A percentile compares a stretch with the other conserved stretches of the same genome.
phyloP scores from a whole-genome alignment of 257 asterid species.

The Euphrasia confusa region DNA sequence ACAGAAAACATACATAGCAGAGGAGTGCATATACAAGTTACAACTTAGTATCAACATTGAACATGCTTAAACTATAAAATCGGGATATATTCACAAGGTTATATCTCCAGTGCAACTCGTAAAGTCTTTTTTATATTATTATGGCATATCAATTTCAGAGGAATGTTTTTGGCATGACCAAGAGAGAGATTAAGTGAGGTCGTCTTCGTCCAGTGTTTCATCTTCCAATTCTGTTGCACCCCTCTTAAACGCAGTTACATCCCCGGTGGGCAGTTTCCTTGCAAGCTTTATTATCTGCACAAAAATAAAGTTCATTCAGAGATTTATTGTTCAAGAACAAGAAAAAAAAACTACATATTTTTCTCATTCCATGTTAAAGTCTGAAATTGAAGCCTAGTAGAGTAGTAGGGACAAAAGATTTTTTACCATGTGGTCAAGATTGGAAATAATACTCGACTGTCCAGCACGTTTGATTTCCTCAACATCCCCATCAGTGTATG shows the following conservation, averaged over 20 bases:
- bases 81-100: constrained; percentile 22
- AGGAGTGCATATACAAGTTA: background rate
- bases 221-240: constrained; percentile 41
- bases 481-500: constrained; percentile 77
- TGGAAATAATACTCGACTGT: constrained; percentile 69
- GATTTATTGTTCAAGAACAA: background rate
- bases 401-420: constrained; percentile 22
- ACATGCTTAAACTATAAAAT: background rate
- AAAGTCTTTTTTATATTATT: background rate
- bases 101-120: constrained; percentile 10
- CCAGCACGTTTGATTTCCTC: constrained; percentile 89
- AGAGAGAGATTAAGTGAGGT: constrained; percentile 53
- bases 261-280: constrained; percentile 90
- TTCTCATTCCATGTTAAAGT: background rate
- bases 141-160: constrained; percentile 9
- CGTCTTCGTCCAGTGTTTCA: constrained; percentile 81
- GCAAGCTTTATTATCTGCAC: constrained; percentile 83
- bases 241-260: constrained; percentile 52
- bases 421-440: constrained; percentile 77
- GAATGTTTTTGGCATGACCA: constrained; percentile 1
- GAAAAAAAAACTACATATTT: background rate
- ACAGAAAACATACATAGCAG: background rate
- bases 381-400: constrained; percentile 4
- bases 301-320: background rate
- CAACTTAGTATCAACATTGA: background rate